Evolutionary conservation across 805 yeast genomes (phyloP).

Genomic region (Danielia oregonensis): DNA sequence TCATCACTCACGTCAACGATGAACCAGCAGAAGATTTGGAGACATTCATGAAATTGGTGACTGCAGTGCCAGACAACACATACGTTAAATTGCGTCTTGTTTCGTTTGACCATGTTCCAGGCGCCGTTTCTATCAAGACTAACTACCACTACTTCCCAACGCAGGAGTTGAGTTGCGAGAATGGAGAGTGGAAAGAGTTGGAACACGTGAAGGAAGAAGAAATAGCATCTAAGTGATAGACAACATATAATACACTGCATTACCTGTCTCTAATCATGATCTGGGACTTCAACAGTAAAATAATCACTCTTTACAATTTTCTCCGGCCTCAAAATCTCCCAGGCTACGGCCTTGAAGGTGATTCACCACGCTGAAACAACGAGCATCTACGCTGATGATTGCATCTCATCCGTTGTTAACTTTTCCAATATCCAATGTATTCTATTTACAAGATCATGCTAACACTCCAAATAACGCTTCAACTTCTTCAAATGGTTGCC

Average conservation of each 20-base stretch:
- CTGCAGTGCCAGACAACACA: conserved; percentile 68
- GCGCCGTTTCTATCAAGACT: conserved; percentile 80
- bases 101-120: conserved; percentile 81
- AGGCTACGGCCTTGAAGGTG: no score
- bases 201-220: conserved; percentile 37
- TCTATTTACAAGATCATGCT: conserved; percentile 3
- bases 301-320: no score
- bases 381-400: no score
- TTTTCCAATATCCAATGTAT: no score
- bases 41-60: conserved; percentile 63
- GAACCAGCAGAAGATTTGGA: conserved; percentile 65
- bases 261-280: no score
- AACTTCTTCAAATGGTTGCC: conserved; percentile 59
- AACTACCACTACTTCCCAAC: conserved; percentile 88
- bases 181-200: conserved; percentile 46
- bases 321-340: no score
- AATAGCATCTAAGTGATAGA: background rate
- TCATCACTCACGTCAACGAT: conserved; percentile 87
- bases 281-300: no score
- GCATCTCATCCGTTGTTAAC: no score
- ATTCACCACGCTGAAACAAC: no score
- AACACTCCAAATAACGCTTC: conserved; percentile 41
- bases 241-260: no score
- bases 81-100: conserved; percentile 79
- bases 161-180: conserved; percentile 49